These are phyloP conservation scores for Linum tenue DNA, from an alignment of 345 rosid species.

Conservation along the genomic window DNA sequence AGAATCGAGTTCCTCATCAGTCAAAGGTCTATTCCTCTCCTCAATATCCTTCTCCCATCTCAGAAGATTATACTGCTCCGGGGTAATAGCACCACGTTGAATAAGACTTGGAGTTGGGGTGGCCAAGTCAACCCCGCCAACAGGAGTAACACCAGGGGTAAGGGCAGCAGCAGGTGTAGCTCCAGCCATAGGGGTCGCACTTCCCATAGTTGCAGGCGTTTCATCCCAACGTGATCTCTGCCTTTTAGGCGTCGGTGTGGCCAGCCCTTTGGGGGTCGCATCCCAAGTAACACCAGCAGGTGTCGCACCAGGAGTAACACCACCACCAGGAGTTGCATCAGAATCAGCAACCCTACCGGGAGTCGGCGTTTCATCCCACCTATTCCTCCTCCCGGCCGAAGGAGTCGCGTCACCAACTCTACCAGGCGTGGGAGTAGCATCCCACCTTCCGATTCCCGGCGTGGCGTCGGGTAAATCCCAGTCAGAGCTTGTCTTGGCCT, in stretches of 20 bases:
- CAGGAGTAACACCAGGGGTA: slow-evolving; percentile 91
- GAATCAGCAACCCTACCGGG: slow-evolving; percentile 87
- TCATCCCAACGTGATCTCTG: slow-evolving; percentile 99
- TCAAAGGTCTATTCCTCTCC: slow-evolving; percentile 90
- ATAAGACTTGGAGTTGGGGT: slow-evolving; percentile 80
- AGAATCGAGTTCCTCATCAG: slow-evolving; percentile 95
- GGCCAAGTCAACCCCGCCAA: slow-evolving; percentile 80
- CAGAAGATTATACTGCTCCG: slow-evolving; percentile 78
- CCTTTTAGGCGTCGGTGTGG: slow-evolving; percentile 79
- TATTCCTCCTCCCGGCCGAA: slow-evolving; percentile 60
- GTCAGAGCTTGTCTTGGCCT: slow-evolving; percentile 64
- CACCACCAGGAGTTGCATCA: slow-evolving; percentile 53
- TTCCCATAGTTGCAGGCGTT: slow-evolving; percentile 95
- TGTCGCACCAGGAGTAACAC: slow-evolving; percentile 88
- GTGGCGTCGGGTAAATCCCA: slow-evolving; percentile 90
- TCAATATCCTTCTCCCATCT: slow-evolving; percentile 99
- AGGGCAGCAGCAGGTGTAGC: slow-evolving; percentile 71
- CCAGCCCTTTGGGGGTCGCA: slow-evolving; percentile 76
- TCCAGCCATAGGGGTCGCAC: slow-evolving; percentile 89
- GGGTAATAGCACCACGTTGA: slow-evolving; percentile 68
- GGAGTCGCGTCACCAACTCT: slow-evolving; percentile 78
- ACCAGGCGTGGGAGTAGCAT: slow-evolving; percentile 82
- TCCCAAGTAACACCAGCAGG: slow-evolving; percentile 97
- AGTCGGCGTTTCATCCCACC: slow-evolving; percentile 98
- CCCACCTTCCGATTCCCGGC: slow-evolving; percentile 85